phyloP scores from a whole-genome alignment of 1,284 basidiomycete species.

The Ceratobasidium theobromae region DNA sequence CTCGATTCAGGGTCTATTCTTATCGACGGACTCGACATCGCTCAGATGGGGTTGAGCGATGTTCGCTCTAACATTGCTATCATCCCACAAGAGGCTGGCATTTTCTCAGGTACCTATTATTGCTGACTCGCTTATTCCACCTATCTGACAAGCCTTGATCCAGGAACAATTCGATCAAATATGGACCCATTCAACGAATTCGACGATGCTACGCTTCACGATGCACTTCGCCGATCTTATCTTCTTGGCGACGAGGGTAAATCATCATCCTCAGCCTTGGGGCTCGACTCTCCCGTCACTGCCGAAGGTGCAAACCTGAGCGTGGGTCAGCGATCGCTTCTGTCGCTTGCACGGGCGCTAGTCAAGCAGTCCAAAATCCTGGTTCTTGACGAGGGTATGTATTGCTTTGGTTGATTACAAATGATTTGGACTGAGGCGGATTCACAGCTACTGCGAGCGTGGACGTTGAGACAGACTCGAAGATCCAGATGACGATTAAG shows the following conservation, averaged over 20 bases:
- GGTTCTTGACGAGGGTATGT: slow-evolving; percentile 44
- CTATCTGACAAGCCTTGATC: slow-evolving; percentile 39
- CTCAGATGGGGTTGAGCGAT: slow-evolving; percentile 44
- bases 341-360: slow-evolving; percentile 70
- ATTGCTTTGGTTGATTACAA: background rate
- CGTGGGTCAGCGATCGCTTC: slow-evolving; percentile 64
- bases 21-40: slow-evolving; percentile 52
- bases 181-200: slow-evolving; percentile 67
- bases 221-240: slow-evolving; percentile 61
- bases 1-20: slow-evolving; percentile 45
- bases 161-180: slow-evolving; percentile 63
- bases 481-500: slow-evolving; percentile 70
- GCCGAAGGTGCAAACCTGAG: slow-evolving; percentile 66
- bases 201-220: slow-evolving; percentile 61
- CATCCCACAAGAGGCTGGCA: slow-evolving; percentile 59
- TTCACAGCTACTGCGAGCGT: slow-evolving; percentile 51
- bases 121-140: background rate
- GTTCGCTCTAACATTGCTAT: slow-evolving; percentile 49
- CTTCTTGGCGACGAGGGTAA: slow-evolving; percentile 44
- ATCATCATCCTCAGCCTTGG: slow-evolving; percentile 44
- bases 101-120: slow-evolving; percentile 49
- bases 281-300: slow-evolving; percentile 60
- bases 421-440: background rate
- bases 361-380: slow-evolving; percentile 53
- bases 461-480: slow-evolving; percentile 69